Percentiles rank a stretch among this genome's conserved stretches.
Evolutionary conservation across 225 moss, liverwort and hornwort species (phyloP).

Genomic region (Antitrichia curtipendula): DNA sequence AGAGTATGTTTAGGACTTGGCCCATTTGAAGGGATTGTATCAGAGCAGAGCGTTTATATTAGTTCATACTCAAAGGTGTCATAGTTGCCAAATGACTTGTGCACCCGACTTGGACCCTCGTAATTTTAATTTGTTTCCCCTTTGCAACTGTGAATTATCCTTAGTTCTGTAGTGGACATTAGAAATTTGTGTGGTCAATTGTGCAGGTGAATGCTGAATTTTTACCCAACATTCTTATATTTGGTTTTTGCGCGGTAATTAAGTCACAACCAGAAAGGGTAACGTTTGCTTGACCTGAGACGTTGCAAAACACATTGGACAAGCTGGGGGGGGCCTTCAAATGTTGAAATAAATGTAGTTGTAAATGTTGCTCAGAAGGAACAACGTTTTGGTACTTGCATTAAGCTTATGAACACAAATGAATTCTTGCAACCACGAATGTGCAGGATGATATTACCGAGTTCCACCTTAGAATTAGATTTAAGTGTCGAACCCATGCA

Average conservation of each 20-base stretch:
- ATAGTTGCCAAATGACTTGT: neutral
- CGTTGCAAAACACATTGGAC: too few species aligned
- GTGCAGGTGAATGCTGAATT: neutral
- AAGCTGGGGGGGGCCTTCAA: too few species aligned
- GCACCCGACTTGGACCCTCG: neutral
- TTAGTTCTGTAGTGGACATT: neutral
- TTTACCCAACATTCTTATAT: neutral
- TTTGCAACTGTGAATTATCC: neutral
- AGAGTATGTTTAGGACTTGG: neutral
- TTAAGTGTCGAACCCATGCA: neutral
- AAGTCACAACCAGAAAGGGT: too few species aligned
- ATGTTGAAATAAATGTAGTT: too few species aligned
- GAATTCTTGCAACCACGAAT: neutral
- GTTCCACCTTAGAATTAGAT: neutral
- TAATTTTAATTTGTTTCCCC: neutral
- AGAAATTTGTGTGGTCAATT: neutral
- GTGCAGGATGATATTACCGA: neutral
- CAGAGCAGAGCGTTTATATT: neutral
- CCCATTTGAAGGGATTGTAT: neutral
- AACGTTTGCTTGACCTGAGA: too few species aligned
- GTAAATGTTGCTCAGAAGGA: too few species aligned
- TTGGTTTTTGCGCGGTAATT: neutral
- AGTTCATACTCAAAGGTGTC: neutral
- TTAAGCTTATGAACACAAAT: neutral
- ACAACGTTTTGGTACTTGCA: too few species aligned